Conservation (phyloP, 1,139 yeast genomes). For the Suhomyces guaymorum region DNA sequence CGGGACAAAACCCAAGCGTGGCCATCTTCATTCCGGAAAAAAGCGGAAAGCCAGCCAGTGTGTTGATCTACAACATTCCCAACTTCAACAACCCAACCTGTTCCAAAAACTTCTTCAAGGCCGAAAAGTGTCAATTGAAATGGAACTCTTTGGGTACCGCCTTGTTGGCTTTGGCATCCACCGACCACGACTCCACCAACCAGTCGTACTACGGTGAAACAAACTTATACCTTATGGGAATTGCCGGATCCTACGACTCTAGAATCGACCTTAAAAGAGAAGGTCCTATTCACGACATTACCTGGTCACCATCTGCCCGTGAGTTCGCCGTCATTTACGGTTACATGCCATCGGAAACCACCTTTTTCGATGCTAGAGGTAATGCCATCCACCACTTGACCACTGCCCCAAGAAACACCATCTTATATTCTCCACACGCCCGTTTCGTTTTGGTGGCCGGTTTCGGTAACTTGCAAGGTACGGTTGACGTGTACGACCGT, state of each 20-base stretch:
- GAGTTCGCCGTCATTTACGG: conserved; percentile 98
- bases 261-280: conserved; percentile 84
- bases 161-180: conserved; percentile 85
- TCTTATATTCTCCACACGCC: conserved; percentile 92
- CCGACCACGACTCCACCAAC: conserved; percentile 93
- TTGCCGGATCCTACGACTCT: conserved; percentile 89
- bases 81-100: conserved; percentile 79
- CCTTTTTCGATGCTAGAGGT: conserved; percentile 94
- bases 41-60: conserved; percentile 82
- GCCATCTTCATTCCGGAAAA: conserved; percentile 90
- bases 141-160: conserved; percentile 98
- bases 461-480: conserved; percentile 96
- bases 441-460: conserved; percentile 92
- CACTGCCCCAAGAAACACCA: conserved; percentile 85
- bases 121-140: conserved; percentile 86
- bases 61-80: conserved; percentile 77
- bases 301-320: conserved; percentile 96
- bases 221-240: conserved; percentile 83
- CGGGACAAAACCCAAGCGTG: conserved; percentile 89
- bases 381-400: conserved; percentile 82
- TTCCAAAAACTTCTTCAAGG: conserved; percentile 88
- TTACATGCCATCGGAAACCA: conserved; percentile 95
- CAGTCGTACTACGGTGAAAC: conserved; percentile 97
- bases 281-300: conserved; percentile 96
- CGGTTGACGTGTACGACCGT: conserved; percentile 93